phyloP scores from a whole-genome alignment of 169 alveolate genomes.

The Perkinsus chesapeaki region DNA sequence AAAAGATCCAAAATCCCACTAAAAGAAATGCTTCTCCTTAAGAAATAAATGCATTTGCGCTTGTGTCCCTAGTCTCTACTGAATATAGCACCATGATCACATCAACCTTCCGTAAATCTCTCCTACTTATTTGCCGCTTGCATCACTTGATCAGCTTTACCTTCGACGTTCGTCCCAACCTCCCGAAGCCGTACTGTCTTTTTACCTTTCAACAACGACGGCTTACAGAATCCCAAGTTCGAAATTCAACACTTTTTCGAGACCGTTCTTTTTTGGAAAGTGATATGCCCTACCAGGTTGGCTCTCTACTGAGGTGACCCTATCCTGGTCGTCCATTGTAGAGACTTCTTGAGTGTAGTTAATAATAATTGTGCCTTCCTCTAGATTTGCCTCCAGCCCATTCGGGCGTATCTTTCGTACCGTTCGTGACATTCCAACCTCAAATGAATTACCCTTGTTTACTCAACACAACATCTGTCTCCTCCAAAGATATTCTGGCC shows the following conservation, averaged over 20 bases:
- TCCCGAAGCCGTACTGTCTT: not conserved
- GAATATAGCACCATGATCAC: not conserved
- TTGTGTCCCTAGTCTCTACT: too few relatives aligned
- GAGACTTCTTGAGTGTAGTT: not conserved
- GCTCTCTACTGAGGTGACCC: not conserved
- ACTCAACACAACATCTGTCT: not conserved
- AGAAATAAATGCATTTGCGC: too few relatives aligned
- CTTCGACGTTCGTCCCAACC: not conserved
- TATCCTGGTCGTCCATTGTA: not conserved
- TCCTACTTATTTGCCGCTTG: not conserved
- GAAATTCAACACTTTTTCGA: too few relatives aligned
- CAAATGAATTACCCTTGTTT: not conserved
- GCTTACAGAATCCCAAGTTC: too few relatives aligned
- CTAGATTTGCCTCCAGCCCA: not conserved
- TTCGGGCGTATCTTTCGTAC: not conserved
- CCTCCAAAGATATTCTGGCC: not conserved
- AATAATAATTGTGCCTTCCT: not conserved
- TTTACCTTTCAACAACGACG: not conserved
- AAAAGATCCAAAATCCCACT: too few relatives aligned
- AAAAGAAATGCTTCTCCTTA: too few relatives aligned
- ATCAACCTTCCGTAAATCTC: not conserved
- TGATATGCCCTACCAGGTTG: not conserved
- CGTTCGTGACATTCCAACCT: not conserved
- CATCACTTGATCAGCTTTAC: not conserved
- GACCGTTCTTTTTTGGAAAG: too few relatives aligned